A percentile compares a stretch with the other conserved stretches of the same genome.
Conservation (phyloP, 805 yeast species). For the Priceomyces carsonii region DNA sequence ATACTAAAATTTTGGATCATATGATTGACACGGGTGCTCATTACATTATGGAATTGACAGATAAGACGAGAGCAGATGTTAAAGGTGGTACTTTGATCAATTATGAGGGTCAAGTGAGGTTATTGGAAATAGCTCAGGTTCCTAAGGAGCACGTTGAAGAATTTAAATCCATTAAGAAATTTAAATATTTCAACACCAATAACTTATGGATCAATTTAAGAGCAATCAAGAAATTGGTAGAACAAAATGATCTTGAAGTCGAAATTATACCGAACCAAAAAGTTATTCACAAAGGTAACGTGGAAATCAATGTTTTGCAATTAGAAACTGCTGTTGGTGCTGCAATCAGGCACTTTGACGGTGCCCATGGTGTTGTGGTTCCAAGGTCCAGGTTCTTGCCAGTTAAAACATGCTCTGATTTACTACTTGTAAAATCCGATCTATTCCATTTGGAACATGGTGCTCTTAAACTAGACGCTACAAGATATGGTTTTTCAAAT, state of each 20-base stretch:
- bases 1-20: constrained; percentile 83
- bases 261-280: constrained; percentile 97
- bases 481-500: constrained; percentile 85
- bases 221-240: constrained; percentile 91
- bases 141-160: constrained; percentile 98
- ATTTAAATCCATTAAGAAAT: constrained; percentile 95
- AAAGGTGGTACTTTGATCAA: constrained; percentile 98
- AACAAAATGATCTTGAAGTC: constrained; percentile 74
- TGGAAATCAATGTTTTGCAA: constrained; percentile 84
- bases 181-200: constrained; percentile 97
- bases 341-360: constrained; percentile 91
- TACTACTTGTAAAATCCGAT: constrained; percentile 92
- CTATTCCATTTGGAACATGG: constrained; percentile 90
- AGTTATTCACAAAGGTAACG: constrained; percentile 73
- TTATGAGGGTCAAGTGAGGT: constrained; percentile 91
- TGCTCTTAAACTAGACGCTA: constrained; percentile 77
- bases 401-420: constrained; percentile 95
- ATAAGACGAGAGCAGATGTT: constrained; percentile 98
- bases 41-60: constrained; percentile 97
- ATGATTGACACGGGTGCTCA: constrained; percentile 91
- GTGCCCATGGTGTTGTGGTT: constrained; percentile 97
- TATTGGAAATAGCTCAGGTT: constrained; percentile 96
- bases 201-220: constrained; percentile 95
- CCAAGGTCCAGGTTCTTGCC: constrained; percentile 98
- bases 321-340: constrained; percentile 99